These are phyloP conservation scores for Epichloe coenophiala DNA, from an alignment of 2,329 filamentous ascomycete genomes.

Conservation along the genomic window DNA sequence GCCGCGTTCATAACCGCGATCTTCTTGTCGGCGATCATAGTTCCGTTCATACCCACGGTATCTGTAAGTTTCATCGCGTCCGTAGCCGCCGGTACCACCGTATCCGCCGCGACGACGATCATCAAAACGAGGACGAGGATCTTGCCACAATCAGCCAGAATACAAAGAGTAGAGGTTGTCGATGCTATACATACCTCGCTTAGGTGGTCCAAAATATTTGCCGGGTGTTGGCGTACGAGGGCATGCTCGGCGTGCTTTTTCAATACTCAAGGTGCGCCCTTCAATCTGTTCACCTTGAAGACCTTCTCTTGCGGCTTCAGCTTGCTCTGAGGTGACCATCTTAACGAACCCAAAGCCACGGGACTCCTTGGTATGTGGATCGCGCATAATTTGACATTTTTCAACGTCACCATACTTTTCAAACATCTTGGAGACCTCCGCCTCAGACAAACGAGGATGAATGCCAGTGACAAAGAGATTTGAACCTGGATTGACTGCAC, in stretches of 20 bases:
- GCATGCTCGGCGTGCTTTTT: slow-evolving; percentile 91
- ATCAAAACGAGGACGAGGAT: slow-evolving; percentile 35
- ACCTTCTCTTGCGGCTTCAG: slow-evolving; percentile 91
- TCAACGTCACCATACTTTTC: slow-evolving; percentile 98
- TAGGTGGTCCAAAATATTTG: slow-evolving; percentile 98
- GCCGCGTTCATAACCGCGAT: slow-evolving; percentile 26
- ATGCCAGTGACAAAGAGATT: slow-evolving; percentile 99
- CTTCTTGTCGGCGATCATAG: slow-evolving; percentile 32
- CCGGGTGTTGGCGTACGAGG: slow-evolving; percentile 93
- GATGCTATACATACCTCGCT: slow-evolving; percentile 58
- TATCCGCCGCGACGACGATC: slow-evolving; percentile 52
- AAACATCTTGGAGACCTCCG: slow-evolving; percentile 86
- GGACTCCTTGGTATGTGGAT: slow-evolving; percentile 96
- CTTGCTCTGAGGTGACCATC: slow-evolving; percentile 90
- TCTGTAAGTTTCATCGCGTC: slow-evolving; percentile 45
- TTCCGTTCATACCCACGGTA: slow-evolving; percentile 33
- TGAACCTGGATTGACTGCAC: slow-evolving; percentile 80
- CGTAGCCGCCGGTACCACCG: slow-evolving; percentile 28
- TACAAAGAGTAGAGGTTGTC: neutral
- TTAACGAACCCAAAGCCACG: slow-evolving; percentile 99
- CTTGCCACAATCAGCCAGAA: slow-evolving; percentile 10
- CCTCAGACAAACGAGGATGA: slow-evolving; percentile 78
- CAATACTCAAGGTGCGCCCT: slow-evolving; percentile 90
- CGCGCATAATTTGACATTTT: slow-evolving; percentile 99
- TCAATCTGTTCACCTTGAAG: slow-evolving; percentile 92